phyloP scores from a whole-genome alignment of 1,139 yeast genomes.

The Scheffersomyces segobiensis region DNA sequence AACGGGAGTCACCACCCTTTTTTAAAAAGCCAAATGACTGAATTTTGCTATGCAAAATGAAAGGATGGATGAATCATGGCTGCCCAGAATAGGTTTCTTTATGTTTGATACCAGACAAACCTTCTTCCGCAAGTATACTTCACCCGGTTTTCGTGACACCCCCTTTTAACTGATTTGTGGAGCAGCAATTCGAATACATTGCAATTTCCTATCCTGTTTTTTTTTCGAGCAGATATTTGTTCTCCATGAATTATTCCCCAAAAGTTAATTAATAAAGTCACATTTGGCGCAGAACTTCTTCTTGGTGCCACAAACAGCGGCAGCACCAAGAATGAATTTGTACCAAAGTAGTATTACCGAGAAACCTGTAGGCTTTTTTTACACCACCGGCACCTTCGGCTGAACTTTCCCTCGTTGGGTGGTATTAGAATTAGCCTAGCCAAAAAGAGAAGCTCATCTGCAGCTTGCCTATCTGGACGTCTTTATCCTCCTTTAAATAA shows the following conservation, averaged over 20 bases:
- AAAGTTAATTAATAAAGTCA: neutral
- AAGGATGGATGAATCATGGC: neutral
- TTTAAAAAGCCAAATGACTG: neutral
- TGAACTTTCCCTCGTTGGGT: neutral
- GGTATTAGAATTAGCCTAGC: neutral
- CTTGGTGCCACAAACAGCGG: neutral
- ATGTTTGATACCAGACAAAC: neutral
- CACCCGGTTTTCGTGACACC: neutral
- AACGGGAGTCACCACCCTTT: neutral
- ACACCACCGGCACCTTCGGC: neutral
- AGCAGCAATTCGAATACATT: neutral
- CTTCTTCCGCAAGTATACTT: neutral
- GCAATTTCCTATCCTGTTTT: neutral
- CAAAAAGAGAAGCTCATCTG: neutral
- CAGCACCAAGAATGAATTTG: neutral
- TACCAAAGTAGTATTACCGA: neutral
- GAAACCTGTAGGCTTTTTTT: neutral
- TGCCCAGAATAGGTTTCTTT: neutral
- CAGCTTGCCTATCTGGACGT: neutral
- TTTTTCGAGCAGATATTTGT: no score
- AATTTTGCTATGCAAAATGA: neutral
- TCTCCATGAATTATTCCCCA: neutral
- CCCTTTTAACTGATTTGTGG: neutral
- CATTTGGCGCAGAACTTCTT: neutral
- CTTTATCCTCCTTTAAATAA: neutral